These are phyloP conservation scores for Kodamaea alishanica DNA, from an alignment of 1,139 yeast species.

Conservation along the genomic window DNA sequence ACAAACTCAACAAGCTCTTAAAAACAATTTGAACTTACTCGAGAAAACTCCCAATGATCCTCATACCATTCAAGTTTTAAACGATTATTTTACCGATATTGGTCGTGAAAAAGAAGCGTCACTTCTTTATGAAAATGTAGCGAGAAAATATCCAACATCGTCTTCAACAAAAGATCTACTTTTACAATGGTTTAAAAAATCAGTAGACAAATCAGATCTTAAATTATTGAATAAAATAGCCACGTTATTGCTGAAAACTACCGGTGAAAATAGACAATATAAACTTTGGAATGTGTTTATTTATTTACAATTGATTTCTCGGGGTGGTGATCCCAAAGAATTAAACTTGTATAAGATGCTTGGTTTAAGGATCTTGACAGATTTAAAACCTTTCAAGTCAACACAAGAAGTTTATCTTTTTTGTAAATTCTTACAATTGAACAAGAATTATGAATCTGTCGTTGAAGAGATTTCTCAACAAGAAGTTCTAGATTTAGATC, in stretches of 20 bases:
- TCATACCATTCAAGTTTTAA: constrained; percentile 46
- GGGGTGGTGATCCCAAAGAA: constrained; percentile 27
- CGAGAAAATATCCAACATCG: constrained; percentile 50
- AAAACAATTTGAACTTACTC: constrained; percentile 39
- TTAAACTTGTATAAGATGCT: constrained; percentile 49
- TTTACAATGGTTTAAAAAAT: constrained; percentile 46
- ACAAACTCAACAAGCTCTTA: constrained; percentile 40
- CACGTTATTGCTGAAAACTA: constrained; percentile 9
- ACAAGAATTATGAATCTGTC: constrained; percentile 28
- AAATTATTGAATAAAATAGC: constrained; percentile 11
- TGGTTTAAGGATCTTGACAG: constrained; percentile 52
- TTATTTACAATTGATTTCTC: constrained; percentile 10
- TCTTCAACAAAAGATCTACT: constrained; percentile 29
- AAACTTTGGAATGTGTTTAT: constrained; percentile 14
- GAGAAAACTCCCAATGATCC: constrained; percentile 52
- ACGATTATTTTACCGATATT: constrained; percentile 32
- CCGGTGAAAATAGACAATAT: constrained; percentile 8
- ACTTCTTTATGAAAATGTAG: constrained; percentile 52
- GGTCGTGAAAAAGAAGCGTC: constrained; percentile 36
- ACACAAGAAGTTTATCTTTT: constrained; percentile 62
- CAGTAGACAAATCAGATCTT: constrained; percentile 33
- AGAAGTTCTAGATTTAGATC: constrained; percentile 51
- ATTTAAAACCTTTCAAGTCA: constrained; percentile 36
- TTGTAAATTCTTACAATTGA: constrained; percentile 41
- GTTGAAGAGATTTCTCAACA: constrained; percentile 28